Conservation (phyloP, 225 moss, liverwort and hornwort species). For the Lunularia cruciata region DNA sequence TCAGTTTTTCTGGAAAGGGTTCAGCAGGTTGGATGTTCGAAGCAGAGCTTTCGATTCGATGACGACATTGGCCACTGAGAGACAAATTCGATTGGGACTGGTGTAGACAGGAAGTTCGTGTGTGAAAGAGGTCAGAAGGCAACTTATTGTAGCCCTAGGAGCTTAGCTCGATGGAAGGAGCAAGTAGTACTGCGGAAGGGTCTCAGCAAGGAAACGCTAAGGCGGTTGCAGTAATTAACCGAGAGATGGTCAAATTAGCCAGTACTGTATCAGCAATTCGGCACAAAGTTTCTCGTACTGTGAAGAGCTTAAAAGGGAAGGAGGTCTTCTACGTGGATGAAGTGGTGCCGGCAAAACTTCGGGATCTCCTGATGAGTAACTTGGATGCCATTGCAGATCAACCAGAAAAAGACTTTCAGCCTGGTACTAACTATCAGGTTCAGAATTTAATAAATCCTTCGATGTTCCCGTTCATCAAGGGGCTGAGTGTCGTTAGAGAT, state of each 20-base stretch:
- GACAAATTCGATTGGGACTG: not conserved
- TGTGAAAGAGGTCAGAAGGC: too few relatives aligned
- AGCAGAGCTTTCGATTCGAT: not conserved
- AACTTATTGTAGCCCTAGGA: too few relatives aligned
- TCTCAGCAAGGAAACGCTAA: too few relatives aligned
- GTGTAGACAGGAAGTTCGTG: too few relatives aligned
- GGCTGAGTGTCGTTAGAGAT: not conserved
- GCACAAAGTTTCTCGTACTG: not conserved
- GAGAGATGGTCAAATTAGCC: not conserved
- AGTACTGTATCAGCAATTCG: not conserved
- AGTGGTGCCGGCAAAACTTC: not conserved
- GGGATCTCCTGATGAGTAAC: not conserved
- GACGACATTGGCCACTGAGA: not conserved
- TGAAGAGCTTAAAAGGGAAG: not conserved
- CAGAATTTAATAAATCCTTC: conserved; percentile 2
- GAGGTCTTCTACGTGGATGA: not conserved
- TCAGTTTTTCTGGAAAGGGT: too few relatives aligned
- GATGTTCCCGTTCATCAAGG: conserved; percentile 5
- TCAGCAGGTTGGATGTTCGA: not conserved
- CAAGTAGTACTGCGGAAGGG: too few relatives aligned
- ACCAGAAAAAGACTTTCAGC: not conserved
- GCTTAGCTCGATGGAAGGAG: too few relatives aligned
- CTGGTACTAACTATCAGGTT: not conserved
- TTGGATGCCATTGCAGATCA: conserved; percentile 3
- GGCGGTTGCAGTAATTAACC: too few relatives aligned